Evolutionary conservation across 805 yeast genomes (phyloP).

Genomic region (Candida insectorum): DNA sequence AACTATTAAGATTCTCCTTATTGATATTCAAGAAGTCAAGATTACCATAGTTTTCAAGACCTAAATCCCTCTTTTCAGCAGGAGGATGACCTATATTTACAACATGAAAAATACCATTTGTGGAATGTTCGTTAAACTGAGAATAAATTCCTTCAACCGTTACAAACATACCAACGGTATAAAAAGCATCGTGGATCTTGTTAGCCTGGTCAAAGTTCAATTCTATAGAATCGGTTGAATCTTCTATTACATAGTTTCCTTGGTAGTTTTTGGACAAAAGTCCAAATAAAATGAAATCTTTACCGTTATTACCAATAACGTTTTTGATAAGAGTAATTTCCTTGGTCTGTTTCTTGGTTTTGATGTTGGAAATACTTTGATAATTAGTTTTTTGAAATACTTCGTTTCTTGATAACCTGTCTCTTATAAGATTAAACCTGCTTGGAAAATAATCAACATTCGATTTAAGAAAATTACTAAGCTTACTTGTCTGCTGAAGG

Average conservation of each 20-base stretch:
- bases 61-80: constrained; percentile 65
- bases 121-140: constrained; percentile 48
- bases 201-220: constrained; percentile 61
- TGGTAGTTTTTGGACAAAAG: constrained; percentile 57
- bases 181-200: constrained; percentile 63
- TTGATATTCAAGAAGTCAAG: constrained; percentile 61
- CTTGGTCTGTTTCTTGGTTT: constrained; percentile 19
- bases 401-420: constrained; percentile 73
- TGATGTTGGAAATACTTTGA: constrained; percentile 42
- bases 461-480: constrained; percentile 16
- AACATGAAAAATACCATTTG: constrained; percentile 58
- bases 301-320: constrained; percentile 79
- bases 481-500: constrained; percentile 17
- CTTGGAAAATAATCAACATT: constrained; percentile 43
- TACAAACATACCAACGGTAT: constrained; percentile 71
- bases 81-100: constrained; percentile 83
- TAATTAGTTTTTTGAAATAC: constrained; percentile 56
- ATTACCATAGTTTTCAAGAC: constrained; percentile 73
- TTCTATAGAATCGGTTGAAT: constrained; percentile 70
- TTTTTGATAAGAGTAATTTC: constrained; percentile 75
- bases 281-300: constrained; percentile 75
- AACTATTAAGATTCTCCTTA: constrained; percentile 20
- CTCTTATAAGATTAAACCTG: constrained; percentile 62
- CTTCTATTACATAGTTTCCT: constrained; percentile 78
- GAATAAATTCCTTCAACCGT: constrained; percentile 84